Evolutionary conservation across 2,329 filamentous ascomycete genomes (phyloP).

Genomic region (Cryphonectria parasitica): DNA sequence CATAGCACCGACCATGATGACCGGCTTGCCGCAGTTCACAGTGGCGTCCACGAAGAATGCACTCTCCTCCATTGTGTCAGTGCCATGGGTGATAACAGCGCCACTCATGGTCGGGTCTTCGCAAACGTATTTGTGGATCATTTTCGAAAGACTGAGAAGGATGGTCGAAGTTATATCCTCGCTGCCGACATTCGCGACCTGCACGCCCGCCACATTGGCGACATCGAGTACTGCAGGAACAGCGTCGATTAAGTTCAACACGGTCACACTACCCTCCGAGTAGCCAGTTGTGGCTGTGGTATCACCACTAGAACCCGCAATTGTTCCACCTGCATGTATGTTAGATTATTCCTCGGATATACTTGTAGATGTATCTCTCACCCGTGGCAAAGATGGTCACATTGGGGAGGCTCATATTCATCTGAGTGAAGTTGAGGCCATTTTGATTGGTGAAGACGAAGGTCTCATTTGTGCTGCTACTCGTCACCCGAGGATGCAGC

Average conservation of each 20-base stretch:
- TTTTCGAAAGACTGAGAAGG: conserved; percentile 50
- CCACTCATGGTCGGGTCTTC: conserved; percentile 36
- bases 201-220: conserved; percentile 57
- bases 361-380: too few relatives aligned
- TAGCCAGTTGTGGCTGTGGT: conserved; percentile 60
- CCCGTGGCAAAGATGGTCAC: conserved; percentile 58
- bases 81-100: conserved; percentile 66
- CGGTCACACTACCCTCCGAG: conserved; percentile 48
- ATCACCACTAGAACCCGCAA: conserved; percentile 44
- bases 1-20: conserved; percentile 66
- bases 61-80: conserved; percentile 67
- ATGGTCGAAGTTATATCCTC: conserved; percentile 52
- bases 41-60: conserved; percentile 66
- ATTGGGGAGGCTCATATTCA: conserved; percentile 47
- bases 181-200: conserved; percentile 55
- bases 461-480: too few relatives aligned
- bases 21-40: conserved; percentile 59
- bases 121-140: conserved; percentile 33
- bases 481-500: too few relatives aligned
- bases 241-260: conserved; percentile 55
- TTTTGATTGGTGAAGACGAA: too few relatives aligned
- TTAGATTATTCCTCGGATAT: too few relatives aligned
- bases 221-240: conserved; percentile 59
- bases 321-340: too few relatives aligned
- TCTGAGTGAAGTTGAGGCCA: too few relatives aligned